Percentiles rank a stretch among this genome's conserved stretches.
Conservation (phyloP, 2,329 filamentous ascomycete species). For the Exophiala lecanii-corni region DNA sequence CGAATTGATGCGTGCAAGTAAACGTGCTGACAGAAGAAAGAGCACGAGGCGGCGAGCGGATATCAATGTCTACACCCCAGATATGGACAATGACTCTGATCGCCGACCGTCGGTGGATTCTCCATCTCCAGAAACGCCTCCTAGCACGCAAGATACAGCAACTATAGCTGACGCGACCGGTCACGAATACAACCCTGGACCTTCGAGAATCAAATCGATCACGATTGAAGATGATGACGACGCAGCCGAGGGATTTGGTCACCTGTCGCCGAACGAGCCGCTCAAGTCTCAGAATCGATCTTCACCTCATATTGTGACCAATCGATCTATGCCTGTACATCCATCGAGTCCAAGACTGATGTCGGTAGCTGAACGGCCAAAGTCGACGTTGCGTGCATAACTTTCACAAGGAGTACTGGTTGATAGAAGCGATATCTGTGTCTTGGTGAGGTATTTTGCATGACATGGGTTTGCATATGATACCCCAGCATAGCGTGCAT, state of each 20-base stretch:
- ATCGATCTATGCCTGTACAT: conserved; percentile 7
- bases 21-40: conserved; percentile 24
- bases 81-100: conserved; percentile 16
- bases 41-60: conserved; percentile 21
- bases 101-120: conserved; percentile 14
- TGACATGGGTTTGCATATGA: conserved; percentile 22
- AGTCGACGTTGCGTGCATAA: conserved; percentile 26
- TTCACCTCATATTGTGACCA: conserved; percentile 12
- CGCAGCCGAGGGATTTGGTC: conserved; percentile 2
- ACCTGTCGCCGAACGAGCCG: conserved; percentile 5
- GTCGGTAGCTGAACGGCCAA: conserved; percentile 22
- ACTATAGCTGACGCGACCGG: conserved; percentile 16
- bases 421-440: conserved; percentile 9
- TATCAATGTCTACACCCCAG: conserved; percentile 11
- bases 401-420: conserved; percentile 16
- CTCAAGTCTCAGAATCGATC: conserved; percentile 7
- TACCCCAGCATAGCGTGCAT: conserved; percentile 23
- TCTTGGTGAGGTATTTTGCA: conserved; percentile 23
- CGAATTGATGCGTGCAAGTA: conserved; percentile 22
- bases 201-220: conserved; percentile 1
- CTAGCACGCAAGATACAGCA: conserved; percentile 26
- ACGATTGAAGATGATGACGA: conserved; percentile 4
- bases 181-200: conserved; percentile 3
- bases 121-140: conserved; percentile 14
- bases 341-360: conserved; percentile 14